phyloP scores from a whole-genome alignment of 2,329 filamentous ascomycete genomes.

The Sarocladium brachiariae region DNA sequence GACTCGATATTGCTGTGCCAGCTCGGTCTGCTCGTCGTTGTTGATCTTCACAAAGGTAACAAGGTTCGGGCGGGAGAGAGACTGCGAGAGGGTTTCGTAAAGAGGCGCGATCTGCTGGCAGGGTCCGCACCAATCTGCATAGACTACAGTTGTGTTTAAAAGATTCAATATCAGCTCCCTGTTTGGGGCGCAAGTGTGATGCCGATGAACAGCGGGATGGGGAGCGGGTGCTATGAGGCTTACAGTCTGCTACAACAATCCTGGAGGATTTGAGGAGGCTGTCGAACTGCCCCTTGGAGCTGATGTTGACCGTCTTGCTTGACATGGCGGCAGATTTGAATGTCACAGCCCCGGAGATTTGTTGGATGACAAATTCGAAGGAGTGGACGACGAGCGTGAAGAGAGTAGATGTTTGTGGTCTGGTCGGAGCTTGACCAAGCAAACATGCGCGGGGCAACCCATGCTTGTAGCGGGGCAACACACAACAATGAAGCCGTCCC shows the following conservation, averaged over 20 bases:
- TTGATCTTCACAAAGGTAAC: slow-evolving; percentile 87
- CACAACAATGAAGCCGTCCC: no score
- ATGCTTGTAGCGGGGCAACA: slow-evolving; percentile 6
- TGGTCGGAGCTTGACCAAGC: not conserved
- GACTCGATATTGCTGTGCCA: slow-evolving; percentile 67
- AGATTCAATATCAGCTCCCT: slow-evolving; percentile 15
- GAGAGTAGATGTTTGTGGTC: not conserved
- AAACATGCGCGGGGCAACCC: not conserved
- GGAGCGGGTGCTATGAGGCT: slow-evolving; percentile 31
- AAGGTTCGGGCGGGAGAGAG: slow-evolving; percentile 62
- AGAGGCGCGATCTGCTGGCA: slow-evolving; percentile 79
- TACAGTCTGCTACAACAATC: slow-evolving; percentile 85
- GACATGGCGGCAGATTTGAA: slow-evolving; percentile 20
- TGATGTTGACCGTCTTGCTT: slow-evolving; percentile 23
- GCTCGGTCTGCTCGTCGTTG: slow-evolving; percentile 66
- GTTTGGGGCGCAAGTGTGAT: slow-evolving; percentile 9
- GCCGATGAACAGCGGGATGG: slow-evolving; percentile 12
- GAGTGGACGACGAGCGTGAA: not conserved
- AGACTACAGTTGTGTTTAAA: slow-evolving; percentile 54
- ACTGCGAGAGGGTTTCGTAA: slow-evolving; percentile 68
- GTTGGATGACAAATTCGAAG: not conserved
- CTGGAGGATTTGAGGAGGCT: slow-evolving; percentile 62
- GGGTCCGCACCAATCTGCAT: slow-evolving; percentile 78
- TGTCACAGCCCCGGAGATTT: not conserved
- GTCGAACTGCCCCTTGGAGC: slow-evolving; percentile 57